Evolutionary conservation across 2,329 filamentous ascomycete genomes (phyloP).

Genomic region (Dryadomyces quercivorus): DNA sequence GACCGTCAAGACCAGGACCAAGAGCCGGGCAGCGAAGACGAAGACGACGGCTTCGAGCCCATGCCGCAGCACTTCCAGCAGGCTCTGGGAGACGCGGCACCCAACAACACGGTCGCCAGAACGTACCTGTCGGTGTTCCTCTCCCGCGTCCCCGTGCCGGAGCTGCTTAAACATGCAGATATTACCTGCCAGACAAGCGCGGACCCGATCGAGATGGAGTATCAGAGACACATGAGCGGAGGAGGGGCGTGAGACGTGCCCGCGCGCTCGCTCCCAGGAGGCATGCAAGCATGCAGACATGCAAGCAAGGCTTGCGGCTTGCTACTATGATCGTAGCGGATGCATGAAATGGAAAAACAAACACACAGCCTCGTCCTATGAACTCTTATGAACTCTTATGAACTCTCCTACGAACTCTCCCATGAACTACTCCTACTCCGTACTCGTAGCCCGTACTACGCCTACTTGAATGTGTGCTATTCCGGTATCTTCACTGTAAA

Average conservation of each 20-base stretch:
- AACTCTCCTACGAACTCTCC: no score
- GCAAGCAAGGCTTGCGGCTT: no score
- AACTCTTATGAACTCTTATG: no score
- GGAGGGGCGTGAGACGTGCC: neutral
- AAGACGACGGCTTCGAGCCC: conserved; percentile 39
- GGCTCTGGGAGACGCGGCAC: conserved; percentile 22
- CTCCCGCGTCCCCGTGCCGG: conserved; percentile 38
- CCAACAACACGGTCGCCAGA: conserved; percentile 21
- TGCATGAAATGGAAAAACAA: no score
- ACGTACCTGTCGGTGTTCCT: conserved; percentile 51
- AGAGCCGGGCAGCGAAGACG: conserved; percentile 14
- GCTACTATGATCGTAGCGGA: neutral
- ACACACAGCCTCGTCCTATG: no score
- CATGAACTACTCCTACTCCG: no score
- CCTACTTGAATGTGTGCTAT: neutral
- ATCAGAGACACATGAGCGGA: conserved; percentile 13
- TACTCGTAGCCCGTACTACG: no score
- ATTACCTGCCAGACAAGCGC: conserved; percentile 35
- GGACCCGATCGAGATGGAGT: conserved; percentile 15
- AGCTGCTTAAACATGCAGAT: conserved; percentile 36
- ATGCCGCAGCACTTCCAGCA: conserved; percentile 45
- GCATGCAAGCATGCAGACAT: no score
- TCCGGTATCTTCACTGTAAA: neutral
- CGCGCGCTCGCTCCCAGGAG: no score
- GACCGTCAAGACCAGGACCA: no score